These are phyloP conservation scores for Hyparrhenia diplandra DNA, from an alignment of 176 grass and related monocot genomes.

Conservation along the genomic window DNA sequence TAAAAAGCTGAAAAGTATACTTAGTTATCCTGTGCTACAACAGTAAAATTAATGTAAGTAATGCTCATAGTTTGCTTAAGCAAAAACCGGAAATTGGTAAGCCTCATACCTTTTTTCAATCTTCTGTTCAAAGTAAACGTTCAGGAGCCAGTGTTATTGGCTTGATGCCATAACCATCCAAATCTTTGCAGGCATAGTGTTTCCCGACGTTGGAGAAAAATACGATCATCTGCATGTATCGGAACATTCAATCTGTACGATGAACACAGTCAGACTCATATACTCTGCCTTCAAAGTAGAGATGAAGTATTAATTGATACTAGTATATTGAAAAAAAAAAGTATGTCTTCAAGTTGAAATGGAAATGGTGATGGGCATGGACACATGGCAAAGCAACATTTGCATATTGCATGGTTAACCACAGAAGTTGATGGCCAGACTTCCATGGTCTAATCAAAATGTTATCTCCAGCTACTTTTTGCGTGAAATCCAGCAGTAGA, in stretches of 20 bases:
- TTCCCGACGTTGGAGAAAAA: neutral
- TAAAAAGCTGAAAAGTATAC: neutral
- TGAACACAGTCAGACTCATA: neutral
- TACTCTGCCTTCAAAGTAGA: neutral
- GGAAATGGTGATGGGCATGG: no score
- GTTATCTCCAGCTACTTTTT: no score
- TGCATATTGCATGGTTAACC: no score
- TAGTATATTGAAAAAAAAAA: no score
- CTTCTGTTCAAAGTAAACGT: neutral
- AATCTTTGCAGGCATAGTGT: neutral
- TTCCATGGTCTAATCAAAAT: no score
- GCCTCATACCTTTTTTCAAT: neutral
- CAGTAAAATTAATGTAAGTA: slow-evolving; percentile 13
- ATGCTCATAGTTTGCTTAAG: neutral
- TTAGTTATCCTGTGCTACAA: neutral
- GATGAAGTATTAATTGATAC: no score
- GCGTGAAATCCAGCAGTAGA: no score
- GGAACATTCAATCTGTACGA: neutral
- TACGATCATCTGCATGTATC: neutral
- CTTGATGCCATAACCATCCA: neutral
- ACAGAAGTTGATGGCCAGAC: no score
- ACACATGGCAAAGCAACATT: no score
- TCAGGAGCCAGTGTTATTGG: neutral
- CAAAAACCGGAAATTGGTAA: neutral
- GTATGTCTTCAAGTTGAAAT: no score